These are phyloP conservation scores for Zostera marina DNA, from an alignment of 116 monocot species.

Conservation along the genomic window DNA sequence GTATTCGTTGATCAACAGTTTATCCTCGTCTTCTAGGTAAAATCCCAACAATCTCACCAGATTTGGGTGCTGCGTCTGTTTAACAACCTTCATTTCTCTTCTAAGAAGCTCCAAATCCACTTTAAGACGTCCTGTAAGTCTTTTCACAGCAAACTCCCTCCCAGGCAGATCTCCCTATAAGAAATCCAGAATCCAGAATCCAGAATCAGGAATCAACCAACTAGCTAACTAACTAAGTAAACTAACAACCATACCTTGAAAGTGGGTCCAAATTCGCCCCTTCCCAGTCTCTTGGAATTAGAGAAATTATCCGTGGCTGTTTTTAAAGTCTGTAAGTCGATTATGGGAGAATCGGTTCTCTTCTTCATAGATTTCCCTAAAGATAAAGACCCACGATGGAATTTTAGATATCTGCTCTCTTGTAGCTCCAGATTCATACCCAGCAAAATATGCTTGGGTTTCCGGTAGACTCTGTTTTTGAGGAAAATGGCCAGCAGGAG, in stretches of 20 bases:
- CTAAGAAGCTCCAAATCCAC: conserved; percentile 2
- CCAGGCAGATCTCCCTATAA: conserved; percentile 12
- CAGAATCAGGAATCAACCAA: neutral
- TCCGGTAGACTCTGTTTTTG: conserved; percentile 3
- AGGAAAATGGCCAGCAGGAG: neutral
- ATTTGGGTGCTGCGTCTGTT: conserved; percentile 14
- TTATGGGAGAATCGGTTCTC: neutral
- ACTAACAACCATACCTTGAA: conserved; percentile 4
- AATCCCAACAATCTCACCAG: conserved; percentile 10
- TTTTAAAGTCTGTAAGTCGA: conserved; percentile 7
- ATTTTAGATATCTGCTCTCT: conserved; percentile 2
- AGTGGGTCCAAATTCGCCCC: conserved; percentile 6
- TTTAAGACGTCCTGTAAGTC: conserved; percentile 1
- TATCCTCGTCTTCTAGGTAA: conserved; percentile 14
- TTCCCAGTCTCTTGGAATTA: conserved; percentile 6
- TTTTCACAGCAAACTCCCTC: conserved; percentile 9
- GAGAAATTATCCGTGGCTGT: conserved; percentile 9
- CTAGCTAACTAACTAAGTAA: neutral
- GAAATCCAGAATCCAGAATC: no score
- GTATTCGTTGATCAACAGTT: conserved; percentile 17
- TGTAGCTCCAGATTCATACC: conserved; percentile 6
- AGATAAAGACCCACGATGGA: neutral
- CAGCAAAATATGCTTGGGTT: conserved; percentile 1
- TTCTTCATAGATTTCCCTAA: no score
- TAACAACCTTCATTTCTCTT: conserved; percentile 8